Conservation (phyloP, 148 eudicot genomes). For the Simmondsia chinensis region DNA sequence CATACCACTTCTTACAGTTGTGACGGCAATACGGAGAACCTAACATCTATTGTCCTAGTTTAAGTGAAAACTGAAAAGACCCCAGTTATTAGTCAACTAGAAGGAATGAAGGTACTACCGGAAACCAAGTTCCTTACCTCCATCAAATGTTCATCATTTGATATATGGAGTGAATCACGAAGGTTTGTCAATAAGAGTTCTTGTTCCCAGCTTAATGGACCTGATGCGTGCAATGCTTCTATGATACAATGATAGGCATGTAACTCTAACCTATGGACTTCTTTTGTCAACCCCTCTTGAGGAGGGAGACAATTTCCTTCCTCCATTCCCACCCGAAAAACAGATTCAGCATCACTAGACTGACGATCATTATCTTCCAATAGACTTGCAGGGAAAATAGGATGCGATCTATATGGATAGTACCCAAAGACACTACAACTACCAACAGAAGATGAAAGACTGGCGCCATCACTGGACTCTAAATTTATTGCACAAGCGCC, state of each 20-base stretch:
- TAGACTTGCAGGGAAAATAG: conserved; percentile 18
- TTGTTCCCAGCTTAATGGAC: conserved; percentile 88
- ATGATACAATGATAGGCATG: conserved; percentile 74
- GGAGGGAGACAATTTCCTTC: conserved; percentile 30
- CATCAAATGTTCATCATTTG: conserved; percentile 84
- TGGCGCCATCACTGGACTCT: conserved; percentile 33
- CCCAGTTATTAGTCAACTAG: conserved; percentile 23
- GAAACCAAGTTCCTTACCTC: conserved; percentile 65
- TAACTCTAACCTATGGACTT: conserved; percentile 76
- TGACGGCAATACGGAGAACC: conserved; percentile 11
- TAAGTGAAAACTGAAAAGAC: neutral
- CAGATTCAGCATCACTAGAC: conserved; percentile 69
- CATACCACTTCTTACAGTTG: conserved; percentile 32
- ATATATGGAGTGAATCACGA: conserved; percentile 72
- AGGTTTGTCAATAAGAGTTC: conserved; percentile 79
- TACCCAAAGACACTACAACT: conserved; percentile 53
- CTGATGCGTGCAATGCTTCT: conserved; percentile 77
- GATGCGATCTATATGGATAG: conserved; percentile 16
- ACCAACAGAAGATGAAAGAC: conserved; percentile 70
- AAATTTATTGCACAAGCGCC: conserved; percentile 26
- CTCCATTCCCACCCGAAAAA: conserved; percentile 25
- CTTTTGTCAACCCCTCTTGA: conserved; percentile 33
- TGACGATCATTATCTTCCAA: conserved; percentile 36
- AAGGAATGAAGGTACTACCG: conserved; percentile 34
- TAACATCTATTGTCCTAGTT: conserved; percentile 1